Evolutionary conservation across 768 basidiomycete genomes (phyloP).

Genomic region (Infundibulicybe gibba): DNA sequence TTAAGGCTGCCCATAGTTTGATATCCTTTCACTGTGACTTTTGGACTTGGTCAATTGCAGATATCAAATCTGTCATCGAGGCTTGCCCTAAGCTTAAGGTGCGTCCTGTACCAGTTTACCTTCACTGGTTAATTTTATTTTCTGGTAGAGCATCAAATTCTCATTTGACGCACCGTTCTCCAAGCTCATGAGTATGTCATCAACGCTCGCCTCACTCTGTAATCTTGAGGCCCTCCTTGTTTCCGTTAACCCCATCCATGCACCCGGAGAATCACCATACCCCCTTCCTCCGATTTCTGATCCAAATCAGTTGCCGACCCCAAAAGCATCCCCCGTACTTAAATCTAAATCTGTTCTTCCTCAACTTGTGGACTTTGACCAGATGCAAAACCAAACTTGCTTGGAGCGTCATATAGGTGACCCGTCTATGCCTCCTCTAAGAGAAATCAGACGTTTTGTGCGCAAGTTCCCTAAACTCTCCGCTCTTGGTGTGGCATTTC

Average conservation of each 20-base stretch:
- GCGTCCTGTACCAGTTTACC: slow-evolving; percentile 5
- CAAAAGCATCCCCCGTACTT: slow-evolving; percentile 24
- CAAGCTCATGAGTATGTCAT: slow-evolving; percentile 27
- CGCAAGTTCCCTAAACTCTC: slow-evolving; percentile 29
- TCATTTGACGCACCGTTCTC: slow-evolving; percentile 31
- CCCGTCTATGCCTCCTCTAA: slow-evolving; percentile 28
- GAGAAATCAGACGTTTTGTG: slow-evolving; percentile 34
- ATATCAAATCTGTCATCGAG: slow-evolving; percentile 28
- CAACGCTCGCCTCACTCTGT: slow-evolving; percentile 22
- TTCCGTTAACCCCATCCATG: slow-evolving; percentile 22
- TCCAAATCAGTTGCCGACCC: slow-evolving; percentile 17
- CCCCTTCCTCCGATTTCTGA: not conserved
- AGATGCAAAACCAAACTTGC: slow-evolving; percentile 21
- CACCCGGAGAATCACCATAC: slow-evolving; percentile 24
- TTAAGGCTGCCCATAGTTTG: slow-evolving; percentile 20
- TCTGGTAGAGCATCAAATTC: slow-evolving; percentile 20
- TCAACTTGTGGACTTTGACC: slow-evolving; percentile 20
- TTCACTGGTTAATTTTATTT: slow-evolving; percentile 4
- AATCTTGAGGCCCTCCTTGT: slow-evolving; percentile 25
- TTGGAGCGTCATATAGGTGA: slow-evolving; percentile 15
- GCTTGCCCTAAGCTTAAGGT: slow-evolving; percentile 27
- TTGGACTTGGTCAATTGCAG: slow-evolving; percentile 29
- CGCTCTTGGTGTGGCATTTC: slow-evolving; percentile 20
- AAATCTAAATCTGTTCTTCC: slow-evolving; percentile 21
- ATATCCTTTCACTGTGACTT: slow-evolving; percentile 32